Percentiles rank a stretch among this genome's conserved stretches.
phyloP scores from a whole-genome alignment of 768 basidiomycete genomes.

The Melanogaster broomeanus region DNA sequence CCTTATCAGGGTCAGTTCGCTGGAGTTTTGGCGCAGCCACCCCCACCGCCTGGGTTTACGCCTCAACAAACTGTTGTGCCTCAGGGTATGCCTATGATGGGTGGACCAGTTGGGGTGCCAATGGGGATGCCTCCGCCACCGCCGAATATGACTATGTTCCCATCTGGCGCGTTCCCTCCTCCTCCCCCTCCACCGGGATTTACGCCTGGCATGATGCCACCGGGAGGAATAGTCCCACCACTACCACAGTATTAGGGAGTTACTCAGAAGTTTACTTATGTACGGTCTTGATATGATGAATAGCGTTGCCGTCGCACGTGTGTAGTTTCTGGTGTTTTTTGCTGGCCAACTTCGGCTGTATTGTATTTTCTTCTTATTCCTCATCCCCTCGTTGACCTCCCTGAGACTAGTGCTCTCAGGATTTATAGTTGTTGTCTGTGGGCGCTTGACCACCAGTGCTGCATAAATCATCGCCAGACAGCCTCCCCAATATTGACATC shows the following conservation, averaged over 20 bases:
- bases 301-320: too few species aligned
- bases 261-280: background rate
- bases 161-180: conserved; percentile 50
- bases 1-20: conserved; percentile 94
- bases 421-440: background rate
- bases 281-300: background rate
- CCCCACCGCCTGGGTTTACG: conserved; percentile 79
- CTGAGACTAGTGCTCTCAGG: conserved; percentile 5
- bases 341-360: background rate
- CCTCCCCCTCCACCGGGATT: conserved; percentile 73
- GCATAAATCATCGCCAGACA: background rate
- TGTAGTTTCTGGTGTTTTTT: too few species aligned
- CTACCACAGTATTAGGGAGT: conserved; percentile 35
- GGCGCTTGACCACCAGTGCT: background rate
- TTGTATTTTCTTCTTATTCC: background rate
- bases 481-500: background rate
- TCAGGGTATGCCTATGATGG: conserved; percentile 38
- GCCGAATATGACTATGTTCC: conserved; percentile 48
- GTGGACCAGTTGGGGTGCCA: conserved; percentile 28
- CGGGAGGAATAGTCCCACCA: conserved; percentile 42
- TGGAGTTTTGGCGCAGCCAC: conserved; percentile 79
- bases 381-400: background rate
- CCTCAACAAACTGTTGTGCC: conserved; percentile 70
- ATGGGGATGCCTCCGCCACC: conserved; percentile 41
- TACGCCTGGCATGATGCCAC: conserved; percentile 45